Base-by-base conservation (phyloP, 2,329 filamentous ascomycete species). In the Colletotrichum orbiculare region DNA sequence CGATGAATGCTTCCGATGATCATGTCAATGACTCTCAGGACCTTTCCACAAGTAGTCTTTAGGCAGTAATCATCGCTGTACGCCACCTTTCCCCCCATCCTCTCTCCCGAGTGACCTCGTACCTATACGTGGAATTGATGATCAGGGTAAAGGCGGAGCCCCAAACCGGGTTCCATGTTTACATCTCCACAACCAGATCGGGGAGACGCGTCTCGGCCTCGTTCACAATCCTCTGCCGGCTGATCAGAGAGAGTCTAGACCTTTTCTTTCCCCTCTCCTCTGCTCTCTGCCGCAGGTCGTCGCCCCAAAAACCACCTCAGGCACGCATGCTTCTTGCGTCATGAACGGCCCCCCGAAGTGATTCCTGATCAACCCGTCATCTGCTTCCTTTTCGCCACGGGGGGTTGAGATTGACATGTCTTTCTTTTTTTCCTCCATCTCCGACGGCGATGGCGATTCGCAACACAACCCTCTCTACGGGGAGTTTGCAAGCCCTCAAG, bases 251-350 rank as follows among this genome's bases (percentile, higher is more conserved):
- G 34, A 55, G 52, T 57, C 62, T 62, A 65, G 52, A 53, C 52
- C 58, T 7, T 47, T 8, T 17, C 45, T 25, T 15, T 13, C 13
- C 6, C 38, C 13, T 39, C 13, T 54, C 6, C 54, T 54, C 12
- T 42, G 11, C 34, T 4, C 35, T 7, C 42, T n/a, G 34, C 8
- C 15, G 15, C 41, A n/a, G 34, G 8, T 60, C 4, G 25, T 25
- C 25, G 25, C 25, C 25, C 25, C 25, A 25, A 25, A 5, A 25
- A 25, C 3, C 25, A 25, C 25, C 49, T 55, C 46, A 65, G 41
- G 52, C 62, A 56, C 52, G 33, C 41, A 56, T 50, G 57, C 55
- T 54, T 42, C 43, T 53, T 54, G 61, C 61, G 56, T 60, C 56
- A 55, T 64, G 33, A 48, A 60, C 11, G 5, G 6, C n/a, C 25